Conservation (phyloP, 495 filamentous ascomycete genomes). For the Neurospora sublineolata region DNA sequence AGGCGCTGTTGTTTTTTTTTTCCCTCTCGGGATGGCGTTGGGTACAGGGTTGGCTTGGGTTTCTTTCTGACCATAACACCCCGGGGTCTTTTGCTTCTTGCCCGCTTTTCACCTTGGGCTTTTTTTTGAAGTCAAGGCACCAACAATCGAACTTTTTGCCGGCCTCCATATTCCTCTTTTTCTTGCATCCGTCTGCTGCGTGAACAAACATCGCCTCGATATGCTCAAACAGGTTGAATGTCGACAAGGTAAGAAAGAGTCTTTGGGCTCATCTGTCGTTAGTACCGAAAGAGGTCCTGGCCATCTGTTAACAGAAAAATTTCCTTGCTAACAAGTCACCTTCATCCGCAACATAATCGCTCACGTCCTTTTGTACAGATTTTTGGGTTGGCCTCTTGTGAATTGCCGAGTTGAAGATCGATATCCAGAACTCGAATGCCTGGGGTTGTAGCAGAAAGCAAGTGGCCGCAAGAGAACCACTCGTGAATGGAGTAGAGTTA, state of each 20-base stretch:
- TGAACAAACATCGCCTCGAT: neutral
- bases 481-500: too few relatives aligned
- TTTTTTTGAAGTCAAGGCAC: neutral
- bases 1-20: neutral
- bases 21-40: conserved; percentile 1
- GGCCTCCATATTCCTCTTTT: neutral
- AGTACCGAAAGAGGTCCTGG: neutral
- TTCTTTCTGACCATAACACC: neutral
- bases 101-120: neutral
- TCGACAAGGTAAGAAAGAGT: neutral
- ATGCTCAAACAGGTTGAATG: neutral
- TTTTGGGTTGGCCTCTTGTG: too few relatives aligned
- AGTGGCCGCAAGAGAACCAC: too few relatives aligned
- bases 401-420: too few relatives aligned
- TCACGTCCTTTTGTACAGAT: too few relatives aligned
- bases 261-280: neutral
- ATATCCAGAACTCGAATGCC: too few relatives aligned
- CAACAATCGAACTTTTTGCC: neutral
- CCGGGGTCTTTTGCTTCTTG: neutral
- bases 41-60: too few relatives aligned
- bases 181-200: neutral
- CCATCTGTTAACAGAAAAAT: neutral
- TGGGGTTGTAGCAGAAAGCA: too few relatives aligned
- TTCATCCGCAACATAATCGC: too few relatives aligned
- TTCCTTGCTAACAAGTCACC: neutral